Percentiles rank a stretch among this genome's conserved stretches.
These are phyloP conservation scores for Cenococcum geophilum DNA, from an alignment of 495 filamentous ascomycete genomes.

Conservation along the genomic window DNA sequence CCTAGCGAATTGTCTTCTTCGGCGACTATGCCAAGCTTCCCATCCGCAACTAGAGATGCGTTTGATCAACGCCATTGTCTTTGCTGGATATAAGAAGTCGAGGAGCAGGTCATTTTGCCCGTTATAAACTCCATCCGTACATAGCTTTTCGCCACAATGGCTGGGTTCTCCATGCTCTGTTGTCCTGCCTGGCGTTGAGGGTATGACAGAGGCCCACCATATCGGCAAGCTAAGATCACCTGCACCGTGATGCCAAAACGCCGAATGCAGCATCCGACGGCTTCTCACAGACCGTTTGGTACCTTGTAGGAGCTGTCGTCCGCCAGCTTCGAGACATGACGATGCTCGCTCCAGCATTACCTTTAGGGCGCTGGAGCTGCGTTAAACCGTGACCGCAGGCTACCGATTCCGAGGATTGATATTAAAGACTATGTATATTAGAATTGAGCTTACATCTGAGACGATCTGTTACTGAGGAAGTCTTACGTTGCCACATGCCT, in stretches of 20 bases:
- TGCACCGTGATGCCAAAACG: slow-evolving; percentile 31
- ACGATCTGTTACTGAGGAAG: not conserved
- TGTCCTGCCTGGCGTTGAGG: not conserved
- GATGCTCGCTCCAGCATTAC: slow-evolving; percentile 32
- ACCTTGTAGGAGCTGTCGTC: slow-evolving; percentile 26
- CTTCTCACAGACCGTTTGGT: slow-evolving; percentile 22
- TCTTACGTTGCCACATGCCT: slow-evolving; percentile 23
- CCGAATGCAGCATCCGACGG: slow-evolving; percentile 27
- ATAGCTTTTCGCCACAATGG: not conserved
- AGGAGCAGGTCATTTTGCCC: slow-evolving; percentile 13
- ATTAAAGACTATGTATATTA: not conserved
- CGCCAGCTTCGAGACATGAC: slow-evolving; percentile 31
- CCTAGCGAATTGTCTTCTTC: not conserved
- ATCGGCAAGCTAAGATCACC: slow-evolving; percentile 22
- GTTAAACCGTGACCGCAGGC: not conserved
- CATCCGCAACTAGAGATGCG: slow-evolving; percentile 14
- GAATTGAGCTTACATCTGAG: not conserved
- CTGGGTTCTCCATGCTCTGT: not conserved
- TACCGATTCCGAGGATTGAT: not conserved
- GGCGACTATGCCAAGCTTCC: slow-evolving; percentile 8
- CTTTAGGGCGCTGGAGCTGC: not conserved
- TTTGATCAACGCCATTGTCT: slow-evolving; percentile 27
- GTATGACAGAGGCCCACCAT: slow-evolving; percentile 16
- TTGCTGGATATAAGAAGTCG: slow-evolving; percentile 29
- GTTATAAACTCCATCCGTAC: not conserved